Conservation (phyloP, 176 grass and related monocot species). For the Poa pratensis region DNA sequence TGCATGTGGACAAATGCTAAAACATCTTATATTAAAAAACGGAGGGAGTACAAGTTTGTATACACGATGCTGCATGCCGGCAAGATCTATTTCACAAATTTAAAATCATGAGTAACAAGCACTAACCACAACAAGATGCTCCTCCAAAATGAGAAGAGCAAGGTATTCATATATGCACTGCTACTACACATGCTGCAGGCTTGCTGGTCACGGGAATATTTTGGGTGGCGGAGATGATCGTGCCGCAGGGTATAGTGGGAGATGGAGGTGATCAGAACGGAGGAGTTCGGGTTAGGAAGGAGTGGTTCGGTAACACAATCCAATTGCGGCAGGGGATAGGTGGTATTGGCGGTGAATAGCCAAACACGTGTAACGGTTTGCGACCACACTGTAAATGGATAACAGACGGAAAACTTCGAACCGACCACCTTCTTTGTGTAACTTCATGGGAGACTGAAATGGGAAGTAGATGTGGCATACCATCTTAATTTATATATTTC, state of each 20-base stretch:
- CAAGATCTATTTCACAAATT: not conserved
- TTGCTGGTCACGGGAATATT: not conserved
- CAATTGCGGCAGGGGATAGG: not conserved
- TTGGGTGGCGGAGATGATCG: not conserved
- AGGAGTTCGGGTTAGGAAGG: not conserved
- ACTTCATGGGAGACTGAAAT: not conserved
- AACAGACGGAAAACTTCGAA: not conserved
- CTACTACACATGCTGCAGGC: not conserved
- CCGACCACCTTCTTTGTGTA: not conserved
- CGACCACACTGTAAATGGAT: not conserved
- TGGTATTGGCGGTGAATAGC: not conserved
- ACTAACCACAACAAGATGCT: not conserved
- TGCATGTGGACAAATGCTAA: no score
- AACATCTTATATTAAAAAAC: no score
- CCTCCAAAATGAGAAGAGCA: conserved; percentile 1
- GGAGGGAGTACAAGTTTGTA: not conserved
- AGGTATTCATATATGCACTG: not conserved
- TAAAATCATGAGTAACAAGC: not conserved
- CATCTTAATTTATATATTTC: not conserved
- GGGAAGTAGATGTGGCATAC: not conserved
- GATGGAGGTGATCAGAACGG: not conserved
- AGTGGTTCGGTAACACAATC: not conserved
- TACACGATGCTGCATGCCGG: not conserved
- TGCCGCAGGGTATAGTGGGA: not conserved
- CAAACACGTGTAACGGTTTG: not conserved